Evolutionary conservation across 805 yeast species (phyloP).

Genomic region (Yamadazyma tumulicola): DNA sequence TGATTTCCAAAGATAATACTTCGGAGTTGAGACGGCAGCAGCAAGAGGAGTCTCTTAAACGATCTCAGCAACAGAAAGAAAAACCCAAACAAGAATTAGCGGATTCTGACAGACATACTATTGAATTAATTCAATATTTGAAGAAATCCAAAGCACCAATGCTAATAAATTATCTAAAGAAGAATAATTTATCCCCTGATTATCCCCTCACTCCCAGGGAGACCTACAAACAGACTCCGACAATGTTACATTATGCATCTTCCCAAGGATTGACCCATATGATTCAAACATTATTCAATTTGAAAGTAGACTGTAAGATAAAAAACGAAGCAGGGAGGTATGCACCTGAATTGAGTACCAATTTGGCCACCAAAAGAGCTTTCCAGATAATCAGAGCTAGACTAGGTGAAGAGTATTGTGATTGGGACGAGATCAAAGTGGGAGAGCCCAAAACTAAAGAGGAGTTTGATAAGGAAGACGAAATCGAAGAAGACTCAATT

Average conservation of each 20-base stretch:
- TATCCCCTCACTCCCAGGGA: conserved; percentile 53
- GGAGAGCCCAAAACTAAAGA: conserved; percentile 59
- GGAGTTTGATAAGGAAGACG: conserved; percentile 45
- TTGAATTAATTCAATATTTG: conserved; percentile 55
- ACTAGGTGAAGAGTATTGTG: conserved; percentile 65
- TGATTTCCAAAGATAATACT: conserved; percentile 49
- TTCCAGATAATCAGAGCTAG: conserved; percentile 67
- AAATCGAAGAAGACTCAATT: conserved; percentile 32
- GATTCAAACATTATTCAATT: conserved; percentile 57
- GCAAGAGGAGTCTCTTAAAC: conserved; percentile 12
- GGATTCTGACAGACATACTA: conserved; percentile 48
- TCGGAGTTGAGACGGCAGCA: conserved; percentile 18
- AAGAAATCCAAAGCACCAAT: conserved; percentile 78
- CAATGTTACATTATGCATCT: conserved; percentile 76
- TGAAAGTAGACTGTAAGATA: conserved; percentile 69
- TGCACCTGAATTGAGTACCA: conserved; percentile 63
- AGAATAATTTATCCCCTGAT: conserved; percentile 52
- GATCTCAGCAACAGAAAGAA: conserved; percentile 14
- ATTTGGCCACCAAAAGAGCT: conserved; percentile 42
- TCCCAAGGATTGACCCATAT: conserved; percentile 63
- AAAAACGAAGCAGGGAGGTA: conserved; percentile 54
- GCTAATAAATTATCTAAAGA: conserved; percentile 56
- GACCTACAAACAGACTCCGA: conserved; percentile 58
- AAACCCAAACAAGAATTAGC: conserved; percentile 13
- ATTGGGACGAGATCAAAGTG: conserved; percentile 69